These are phyloP conservation scores for Yamadazyma ubonensis DNA, from an alignment of 805 yeast species.

Conservation along the genomic window DNA sequence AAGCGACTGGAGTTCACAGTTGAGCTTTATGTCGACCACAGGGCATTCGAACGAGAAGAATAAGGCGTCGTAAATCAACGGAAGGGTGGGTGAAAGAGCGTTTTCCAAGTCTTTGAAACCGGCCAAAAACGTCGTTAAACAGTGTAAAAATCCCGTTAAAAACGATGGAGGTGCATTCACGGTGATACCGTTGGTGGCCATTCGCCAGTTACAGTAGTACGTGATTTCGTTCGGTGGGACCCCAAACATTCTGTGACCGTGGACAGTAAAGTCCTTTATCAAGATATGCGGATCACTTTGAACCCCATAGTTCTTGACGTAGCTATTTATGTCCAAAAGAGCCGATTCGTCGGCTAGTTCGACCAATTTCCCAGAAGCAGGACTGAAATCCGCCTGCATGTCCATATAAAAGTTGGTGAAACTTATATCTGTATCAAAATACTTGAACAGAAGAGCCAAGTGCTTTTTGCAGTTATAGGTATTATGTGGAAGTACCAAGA, in stretches of 20 bases:
- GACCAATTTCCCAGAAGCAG: slow-evolving; percentile 43
- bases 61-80: slow-evolving; percentile 66
- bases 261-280: slow-evolving; percentile 62
- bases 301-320: slow-evolving; percentile 3
- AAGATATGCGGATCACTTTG: slow-evolving; percentile 40
- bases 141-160: slow-evolving; percentile 40
- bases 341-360: slow-evolving; percentile 21
- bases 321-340: slow-evolving; percentile 21
- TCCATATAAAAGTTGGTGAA: slow-evolving; percentile 94
- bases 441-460: slow-evolving; percentile 60
- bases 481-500: slow-evolving; percentile 68
- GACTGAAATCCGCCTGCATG: slow-evolving; percentile 70
- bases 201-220: slow-evolving; percentile 87
- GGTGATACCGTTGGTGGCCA: slow-evolving; percentile 58
- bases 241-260: slow-evolving; percentile 93
- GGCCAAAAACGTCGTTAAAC: slow-evolving; percentile 51
- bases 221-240: slow-evolving; percentile 87
- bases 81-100: slow-evolving; percentile 56
- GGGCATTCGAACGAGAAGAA: slow-evolving; percentile 59
- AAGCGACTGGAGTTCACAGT: slow-evolving; percentile 10
- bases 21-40: slow-evolving; percentile 41
- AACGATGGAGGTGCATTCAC: slow-evolving; percentile 52
- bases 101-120: slow-evolving; percentile 78
- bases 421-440: slow-evolving; percentile 75
- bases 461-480: slow-evolving; percentile 65